A percentile compares a stretch with the other conserved stretches of the same genome.
Conservation (phyloP, 2,329 filamentous ascomycete genomes). For the Diaporthe capsici region DNA sequence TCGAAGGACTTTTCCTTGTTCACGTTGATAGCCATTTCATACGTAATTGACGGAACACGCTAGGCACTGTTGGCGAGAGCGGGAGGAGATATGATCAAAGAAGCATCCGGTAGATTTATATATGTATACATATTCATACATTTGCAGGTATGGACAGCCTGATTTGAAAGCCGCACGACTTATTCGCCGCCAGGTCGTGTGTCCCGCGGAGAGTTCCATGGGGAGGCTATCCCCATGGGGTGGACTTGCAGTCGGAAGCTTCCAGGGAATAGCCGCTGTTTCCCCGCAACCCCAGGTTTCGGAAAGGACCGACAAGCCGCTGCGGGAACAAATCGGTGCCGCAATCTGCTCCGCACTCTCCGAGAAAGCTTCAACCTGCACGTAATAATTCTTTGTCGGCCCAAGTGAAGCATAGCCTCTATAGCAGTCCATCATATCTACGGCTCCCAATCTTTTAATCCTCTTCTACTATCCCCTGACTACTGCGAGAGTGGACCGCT, state of each 20-base stretch:
- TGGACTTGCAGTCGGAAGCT: not conserved
- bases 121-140: not conserved
- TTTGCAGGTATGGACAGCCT: not conserved
- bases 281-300: constrained; percentile 20
- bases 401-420: not conserved
- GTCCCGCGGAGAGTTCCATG: constrained; percentile 2
- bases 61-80: not conserved
- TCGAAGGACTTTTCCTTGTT: constrained; percentile 3
- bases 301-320: not conserved
- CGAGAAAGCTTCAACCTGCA: not conserved
- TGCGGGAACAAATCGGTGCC: not conserved
- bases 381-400: not conserved
- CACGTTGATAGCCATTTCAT: not conserved
- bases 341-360: not conserved
- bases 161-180: not conserved
- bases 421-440: too few relatives aligned
- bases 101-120: not conserved
- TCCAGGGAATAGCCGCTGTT: not conserved
- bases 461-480: not conserved
- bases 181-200: not conserved
- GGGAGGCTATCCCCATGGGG: not conserved
- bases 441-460: not conserved
- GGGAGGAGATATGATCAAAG: not conserved
- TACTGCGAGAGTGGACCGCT: not conserved
- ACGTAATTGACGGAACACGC: not conserved